Base-by-base conservation (phyloP, 352 stramenopile species). In the Globisporangium acanthophoron region DNA sequence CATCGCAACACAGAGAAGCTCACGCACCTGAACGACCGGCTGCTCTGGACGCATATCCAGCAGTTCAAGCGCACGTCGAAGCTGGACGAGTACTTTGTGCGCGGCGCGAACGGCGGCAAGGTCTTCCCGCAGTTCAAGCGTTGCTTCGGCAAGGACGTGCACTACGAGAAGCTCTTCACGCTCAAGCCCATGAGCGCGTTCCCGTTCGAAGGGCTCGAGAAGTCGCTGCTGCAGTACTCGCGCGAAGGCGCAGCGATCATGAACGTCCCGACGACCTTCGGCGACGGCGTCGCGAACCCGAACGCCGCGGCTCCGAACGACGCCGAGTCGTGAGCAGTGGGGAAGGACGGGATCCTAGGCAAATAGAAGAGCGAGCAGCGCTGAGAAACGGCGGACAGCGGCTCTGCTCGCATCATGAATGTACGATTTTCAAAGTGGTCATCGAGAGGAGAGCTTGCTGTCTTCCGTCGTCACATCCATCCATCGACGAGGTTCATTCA, bases 1-100 rank as follows among this genome's bases (percentile, higher is more conserved):
- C 85, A 95, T 62, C 83, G 85, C 27, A 93, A 95, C 61, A 86
- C 75, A 24, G 87, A 92, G 61, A 95, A 95, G 70, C 63, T 95
- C 29, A 61, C 56, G 39, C 48, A 61, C 48, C 21, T 61, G 48
- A 61, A 81, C 56, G 74, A 79, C 62, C 65, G 69, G 31, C 65
- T 76, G 41, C 47, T 82, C 46, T 81, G 74, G 72, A 85, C 73
- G 1, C 77, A 87, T 43, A 78, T 84, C 62, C 76, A 86, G 55
- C 67, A 86, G 41, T 84, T 67, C 58, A 75, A 80, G n/a, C 71
- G 47, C 47, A 64, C 65, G 47, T 65, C 69, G 54, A 66, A 76
- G 37, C 52, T 78, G 5, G 63, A 71, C 0, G 66, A 62, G 39
- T 87, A 87, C 54, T 65, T 78, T 64, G 74, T 85, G 41, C 76